These are phyloP conservation scores for Lactifluus volemus DNA, from an alignment of 768 basidiomycete genomes.

Conservation along the genomic window DNA sequence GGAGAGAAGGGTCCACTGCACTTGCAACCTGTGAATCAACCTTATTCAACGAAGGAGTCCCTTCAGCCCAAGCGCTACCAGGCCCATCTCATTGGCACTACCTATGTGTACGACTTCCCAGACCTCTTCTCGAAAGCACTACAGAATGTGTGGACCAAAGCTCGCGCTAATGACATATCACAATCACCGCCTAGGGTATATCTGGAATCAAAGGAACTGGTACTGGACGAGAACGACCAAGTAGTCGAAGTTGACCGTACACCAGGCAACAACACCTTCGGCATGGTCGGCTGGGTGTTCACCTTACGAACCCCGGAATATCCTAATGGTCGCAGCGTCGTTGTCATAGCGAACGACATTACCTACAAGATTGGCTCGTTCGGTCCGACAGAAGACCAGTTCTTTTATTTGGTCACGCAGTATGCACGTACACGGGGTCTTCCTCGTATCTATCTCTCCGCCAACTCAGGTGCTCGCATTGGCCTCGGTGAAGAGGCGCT, in stretches of 20 bases:
- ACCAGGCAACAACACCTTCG: constrained; percentile 89
- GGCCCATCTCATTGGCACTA: constrained; percentile 95
- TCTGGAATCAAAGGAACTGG: constrained; percentile 81
- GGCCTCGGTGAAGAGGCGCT: constrained; percentile 92
- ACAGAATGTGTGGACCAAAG: constrained; percentile 84
- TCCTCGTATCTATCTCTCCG: constrained; percentile 95
- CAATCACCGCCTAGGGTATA: constrained; percentile 68
- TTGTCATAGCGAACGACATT: constrained; percentile 96
- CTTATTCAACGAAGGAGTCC: constrained; percentile 96
- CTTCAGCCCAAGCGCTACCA: constrained; percentile 98
- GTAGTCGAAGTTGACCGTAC: constrained; percentile 86
- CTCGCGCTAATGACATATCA: constrained; percentile 52
- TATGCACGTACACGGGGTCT: constrained; percentile 84
- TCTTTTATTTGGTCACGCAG: constrained; percentile 91
- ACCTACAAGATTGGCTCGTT: constrained; percentile 99
- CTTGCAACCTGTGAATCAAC: constrained; percentile 86
- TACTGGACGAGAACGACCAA: constrained; percentile 88
- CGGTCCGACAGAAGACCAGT: constrained; percentile 91
- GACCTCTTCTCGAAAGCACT: constrained; percentile 97
- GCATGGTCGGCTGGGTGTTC: constrained; percentile 99
- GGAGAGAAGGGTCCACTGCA: constrained; percentile 97
- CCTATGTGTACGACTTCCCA: constrained; percentile 99
- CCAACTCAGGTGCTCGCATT: constrained; percentile 96
- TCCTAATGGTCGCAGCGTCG: constrained; percentile 75
- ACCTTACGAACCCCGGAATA: constrained; percentile 88